These are phyloP conservation scores for Irpex lacteus DNA, from an alignment of 1,284 basidiomycete genomes.

Conservation along the genomic window DNA sequence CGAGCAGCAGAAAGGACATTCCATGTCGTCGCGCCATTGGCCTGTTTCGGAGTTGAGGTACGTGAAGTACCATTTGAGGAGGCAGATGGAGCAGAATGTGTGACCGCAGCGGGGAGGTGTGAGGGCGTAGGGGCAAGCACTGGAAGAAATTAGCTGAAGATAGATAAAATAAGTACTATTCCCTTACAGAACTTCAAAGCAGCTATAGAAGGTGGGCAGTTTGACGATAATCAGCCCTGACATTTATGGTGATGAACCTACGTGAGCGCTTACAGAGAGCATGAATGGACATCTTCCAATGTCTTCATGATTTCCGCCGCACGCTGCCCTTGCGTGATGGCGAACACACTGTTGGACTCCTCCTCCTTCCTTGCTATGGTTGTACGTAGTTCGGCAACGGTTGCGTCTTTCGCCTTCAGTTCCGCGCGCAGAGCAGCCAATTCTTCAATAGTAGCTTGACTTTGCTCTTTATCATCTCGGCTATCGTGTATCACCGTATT, in stretches of 20 bases:
- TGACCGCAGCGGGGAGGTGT: slow-evolving; percentile 58
- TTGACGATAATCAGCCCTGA: background rate
- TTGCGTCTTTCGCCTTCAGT: background rate
- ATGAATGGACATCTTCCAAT: slow-evolving; percentile 9
- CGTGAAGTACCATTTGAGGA: slow-evolving; percentile 66
- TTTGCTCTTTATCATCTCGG: too few species aligned
- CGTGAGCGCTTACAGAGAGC: slow-evolving; percentile 8
- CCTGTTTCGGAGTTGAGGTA: slow-evolving; percentile 57
- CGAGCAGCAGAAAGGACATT: slow-evolving; percentile 64
- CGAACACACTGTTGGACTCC: background rate
- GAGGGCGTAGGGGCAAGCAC: slow-evolving; percentile 59
- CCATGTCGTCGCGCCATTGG: slow-evolving; percentile 60
- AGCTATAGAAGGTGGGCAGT: slow-evolving; percentile 23
- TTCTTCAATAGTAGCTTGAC: background rate
- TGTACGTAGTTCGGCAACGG: background rate
- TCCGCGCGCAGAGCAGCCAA: background rate
- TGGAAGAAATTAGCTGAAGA: slow-evolving; percentile 14
- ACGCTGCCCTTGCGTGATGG: background rate
- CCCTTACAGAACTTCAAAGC: slow-evolving; percentile 40
- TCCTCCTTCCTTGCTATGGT: background rate
- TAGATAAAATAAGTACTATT: background rate
- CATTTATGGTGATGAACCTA: background rate
- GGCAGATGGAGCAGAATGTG: slow-evolving; percentile 62
- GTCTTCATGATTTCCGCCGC: slow-evolving; percentile 3
- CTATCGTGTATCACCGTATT: too few species aligned